Evolutionary conservation across 1,284 basidiomycete species (phyloP), one percentile per base, ranked within the genome.

Genomic region (Microbotryomycetes sp.): DNA sequence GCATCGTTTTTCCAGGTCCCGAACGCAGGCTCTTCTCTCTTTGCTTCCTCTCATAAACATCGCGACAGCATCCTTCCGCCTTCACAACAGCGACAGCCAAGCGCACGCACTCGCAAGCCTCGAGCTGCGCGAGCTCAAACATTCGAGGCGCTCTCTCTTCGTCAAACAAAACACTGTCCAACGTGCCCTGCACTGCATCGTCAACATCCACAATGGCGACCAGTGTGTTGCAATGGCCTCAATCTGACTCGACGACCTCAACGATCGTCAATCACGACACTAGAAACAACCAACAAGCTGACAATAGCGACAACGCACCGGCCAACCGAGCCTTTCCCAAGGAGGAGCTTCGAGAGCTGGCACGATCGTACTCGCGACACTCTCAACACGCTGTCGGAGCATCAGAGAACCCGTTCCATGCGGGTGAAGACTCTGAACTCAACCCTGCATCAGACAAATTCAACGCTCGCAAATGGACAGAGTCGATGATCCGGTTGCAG

Each of bases 381-480:
- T 61, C 60, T 12, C 45, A 59, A 25, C 32, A 46, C 16, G 12
- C 36, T 5, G 22, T 25, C 29, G 51, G 36, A 7, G 31, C 23
- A 47, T 31, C 54, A 16, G 55, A 57, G 25, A 64, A 70, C 57
- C 56, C 72, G 4, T 73, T 75, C 63, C 63, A 30, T 7, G 58
- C 58, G 14, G 71, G 72, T 36, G 75, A 22, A 72, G 58, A 72
- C 22, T 76, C 73, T 25, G 72, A 72, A 25, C 72, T 80, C 55
- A 77, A 80, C 67, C 80, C 80, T 3, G 74, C 71, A 62, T 76
- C 75, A 0, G 66, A 69, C 9, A 74, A 75, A 61, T 81, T 81
- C 58, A 68, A 77, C 62, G 73, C 76, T 4, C 71, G 71, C 31
- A 74, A 70, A 45, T 81, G 79, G 77, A 73, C 76, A n/a, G 74